phyloP scores from a whole-genome alignment of 257 asterid genomes.

The Solanum commersonii region DNA sequence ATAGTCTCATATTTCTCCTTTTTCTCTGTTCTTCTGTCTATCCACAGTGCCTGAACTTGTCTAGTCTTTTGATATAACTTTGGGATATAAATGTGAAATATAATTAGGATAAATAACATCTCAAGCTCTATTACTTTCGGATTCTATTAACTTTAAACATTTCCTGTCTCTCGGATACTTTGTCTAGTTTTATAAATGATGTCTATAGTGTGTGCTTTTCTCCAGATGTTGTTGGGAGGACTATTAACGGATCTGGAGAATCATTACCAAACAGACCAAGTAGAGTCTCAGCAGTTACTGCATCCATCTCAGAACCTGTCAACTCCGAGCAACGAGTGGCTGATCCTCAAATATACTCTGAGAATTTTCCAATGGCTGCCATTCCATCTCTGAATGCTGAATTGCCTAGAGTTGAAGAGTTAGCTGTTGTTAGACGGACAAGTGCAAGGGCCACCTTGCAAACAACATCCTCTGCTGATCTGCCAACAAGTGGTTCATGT shows the following conservation, averaged over 20 bases:
- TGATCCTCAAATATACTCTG: neutral
- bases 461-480: neutral
- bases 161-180: slow-evolving; percentile 3
- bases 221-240: neutral
- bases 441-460: neutral
- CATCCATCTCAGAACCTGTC: neutral
- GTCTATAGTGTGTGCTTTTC: neutral
- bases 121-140: neutral
- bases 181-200: slow-evolving; percentile 9
- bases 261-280: neutral
- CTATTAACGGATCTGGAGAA: neutral
- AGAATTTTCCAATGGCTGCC: neutral
- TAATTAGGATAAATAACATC: neutral
- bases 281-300: neutral
- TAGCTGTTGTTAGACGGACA: neutral
- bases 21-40: neutral
- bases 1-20: neutral
- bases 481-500: neutral
- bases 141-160: neutral
- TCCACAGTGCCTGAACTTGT: neutral
- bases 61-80: neutral
- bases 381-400: neutral
- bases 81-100: neutral
- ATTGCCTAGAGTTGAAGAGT: neutral
- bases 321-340: neutral